These are phyloP conservation scores for Candolleomyces eurysporus DNA, from an alignment of 768 basidiomycete species.

Conservation along the genomic window DNA sequence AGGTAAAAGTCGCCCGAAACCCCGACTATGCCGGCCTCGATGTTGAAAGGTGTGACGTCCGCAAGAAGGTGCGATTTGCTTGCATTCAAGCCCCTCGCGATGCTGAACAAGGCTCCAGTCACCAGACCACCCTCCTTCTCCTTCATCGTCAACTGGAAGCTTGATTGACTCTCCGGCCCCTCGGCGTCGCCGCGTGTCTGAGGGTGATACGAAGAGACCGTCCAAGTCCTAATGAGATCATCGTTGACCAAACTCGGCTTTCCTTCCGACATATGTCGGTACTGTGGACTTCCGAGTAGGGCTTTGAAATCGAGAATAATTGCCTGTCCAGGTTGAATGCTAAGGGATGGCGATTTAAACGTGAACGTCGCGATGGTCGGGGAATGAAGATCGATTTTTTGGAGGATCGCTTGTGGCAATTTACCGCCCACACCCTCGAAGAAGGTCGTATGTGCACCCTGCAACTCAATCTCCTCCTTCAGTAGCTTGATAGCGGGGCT, in stretches of 20 bases:
- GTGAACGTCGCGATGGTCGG: conserved; percentile 53
- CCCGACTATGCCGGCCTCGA: conserved; percentile 49
- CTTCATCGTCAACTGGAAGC: conserved; percentile 53
- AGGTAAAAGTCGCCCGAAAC: conserved; percentile 53
- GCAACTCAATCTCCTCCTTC: conserved; percentile 40
- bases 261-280: conserved; percentile 50
- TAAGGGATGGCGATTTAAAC: conserved; percentile 37
- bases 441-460: conserved; percentile 15
- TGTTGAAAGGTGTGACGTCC: conserved; percentile 35
- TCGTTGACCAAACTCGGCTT: conserved; percentile 50
- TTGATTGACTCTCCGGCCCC: neutral
- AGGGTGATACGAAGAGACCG: conserved; percentile 41
- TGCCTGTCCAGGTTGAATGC: conserved; percentile 48
- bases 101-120: conserved; percentile 53
- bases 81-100: conserved; percentile 41
- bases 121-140: conserved; percentile 51
- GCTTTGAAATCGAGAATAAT: conserved; percentile 52
- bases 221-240: conserved; percentile 66
- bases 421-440: conserved; percentile 24
- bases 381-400: conserved; percentile 41
- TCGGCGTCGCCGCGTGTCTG: conserved; percentile 5
- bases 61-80: conserved; percentile 38
- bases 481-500: conserved; percentile 56
- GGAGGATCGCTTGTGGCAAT: conserved; percentile 31
- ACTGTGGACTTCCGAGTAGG: conserved; percentile 44